Base-by-base conservation (phyloP, 345 rosid genomes). In the Boechera divaricarpa region DNA sequence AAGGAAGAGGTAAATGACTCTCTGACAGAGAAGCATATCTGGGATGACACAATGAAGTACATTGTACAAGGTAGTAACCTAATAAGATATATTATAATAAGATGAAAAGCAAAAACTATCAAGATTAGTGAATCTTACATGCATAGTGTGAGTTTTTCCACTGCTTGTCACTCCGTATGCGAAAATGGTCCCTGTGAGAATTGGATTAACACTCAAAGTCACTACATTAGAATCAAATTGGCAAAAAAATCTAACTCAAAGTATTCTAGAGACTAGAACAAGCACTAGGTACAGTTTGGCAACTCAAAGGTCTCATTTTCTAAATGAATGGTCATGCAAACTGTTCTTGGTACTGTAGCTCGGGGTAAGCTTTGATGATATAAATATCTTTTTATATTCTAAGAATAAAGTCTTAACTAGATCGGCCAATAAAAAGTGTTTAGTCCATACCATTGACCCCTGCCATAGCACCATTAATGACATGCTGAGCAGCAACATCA, bases 131-230 rank as follows among this genome's bases (percentile, higher is more conserved):
- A 76, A 75, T 74, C 97, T 90, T 82, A 95, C 99, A 85, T 92
- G 98, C 99, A 95, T 95, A 7, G 99, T 92, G 74, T 95, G 99
- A 77, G 99, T 95, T 82, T 92, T 95, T 77, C 99, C 99, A 77
- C 99, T 95, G 87, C 99, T 95, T 63, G 99, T 95, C 80, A 95
- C 97, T 42, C 99, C 99, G 68, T 95, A 95, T 67, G 99, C 99
- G 81, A 92, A 95, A 72, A 95, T 92, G 42, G 99, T 95, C 74
- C 98, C 99, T 92, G 85, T 58, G 62, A 28, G 29, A 28, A 78
- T 36, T 56, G 71, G 63, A 81, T 47, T 63, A 55, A 76, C 62
- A 76, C 32, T 72, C 73, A 62, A 81, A 67, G 67, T 76, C 59
- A 80, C 31, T 47, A 65, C 41, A 47, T 3, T 31, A 51, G 16